Evolutionary conservation across 768 basidiomycete species (phyloP), one percentile per base, ranked within the genome.

Genomic region (Leccinum olivaceopallidum): DNA sequence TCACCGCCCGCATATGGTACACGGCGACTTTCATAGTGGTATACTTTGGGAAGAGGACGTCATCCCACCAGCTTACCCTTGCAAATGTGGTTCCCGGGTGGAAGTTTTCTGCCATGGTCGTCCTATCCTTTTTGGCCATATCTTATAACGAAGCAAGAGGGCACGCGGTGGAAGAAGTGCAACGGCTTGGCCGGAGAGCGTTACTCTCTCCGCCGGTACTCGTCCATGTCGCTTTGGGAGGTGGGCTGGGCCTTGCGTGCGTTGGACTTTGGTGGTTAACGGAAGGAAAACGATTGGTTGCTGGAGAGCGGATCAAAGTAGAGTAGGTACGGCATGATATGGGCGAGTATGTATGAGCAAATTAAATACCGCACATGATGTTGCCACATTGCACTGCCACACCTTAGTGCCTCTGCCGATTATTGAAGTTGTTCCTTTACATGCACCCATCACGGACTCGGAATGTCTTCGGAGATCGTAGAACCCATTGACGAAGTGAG

Each of bases 1-100:
- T 91, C 62, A 73, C 78, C 0, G 80, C 81, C 6, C 80, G 92
- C 16, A 89, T 90, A 44, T 66, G 76, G 28, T 92, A 90, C 69
- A 83, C 83, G 47, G 73, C 80, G 60, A 65, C 66, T 37, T 92
- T 88, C 69, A 73, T 77, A 14, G 68, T 69, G 5, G 60, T 60
- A 2, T 92, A 80, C 70, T 90, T 86, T 74, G 61, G 56, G 22
- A 62, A 64, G 53, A 60, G 64, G 54, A 48, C 32, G 51, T 58
- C 59, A 30, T 60, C 54, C 24, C 56, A 67, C 54, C 61, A 42
- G 32, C 54, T 74, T 53, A 51, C 9, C 24, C 39, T 66, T 50
- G 30, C 54, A 16, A 60, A 58, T 52, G 37, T 67, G 14, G 32
- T 67, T 34, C 75, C 75, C 1, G 59, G 64, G 3, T 70, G 73